Conservation (phyloP, 1,284 basidiomycete genomes). For the Cerioporus squamosus region DNA sequence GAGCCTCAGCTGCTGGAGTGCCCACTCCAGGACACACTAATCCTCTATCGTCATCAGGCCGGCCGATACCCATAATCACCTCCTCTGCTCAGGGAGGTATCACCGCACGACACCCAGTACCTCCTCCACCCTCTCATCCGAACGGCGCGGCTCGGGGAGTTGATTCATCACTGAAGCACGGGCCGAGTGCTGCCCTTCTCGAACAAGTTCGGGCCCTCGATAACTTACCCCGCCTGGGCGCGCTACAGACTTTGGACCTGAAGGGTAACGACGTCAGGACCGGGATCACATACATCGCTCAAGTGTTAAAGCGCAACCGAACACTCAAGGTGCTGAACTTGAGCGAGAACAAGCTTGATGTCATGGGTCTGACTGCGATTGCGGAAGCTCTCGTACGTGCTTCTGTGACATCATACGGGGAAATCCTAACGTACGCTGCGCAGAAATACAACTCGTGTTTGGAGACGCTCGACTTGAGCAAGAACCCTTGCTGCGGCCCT, state of each 20-base stretch:
- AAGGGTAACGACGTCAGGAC: constrained; percentile 90
- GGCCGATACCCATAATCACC: constrained; percentile 71
- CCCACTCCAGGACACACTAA: constrained; percentile 40
- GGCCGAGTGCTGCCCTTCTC: constrained; percentile 73
- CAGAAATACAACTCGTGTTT: constrained; percentile 95
- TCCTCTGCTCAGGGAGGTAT: constrained; percentile 80
- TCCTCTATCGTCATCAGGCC: constrained; percentile 58
- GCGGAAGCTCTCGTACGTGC: constrained; percentile 85
- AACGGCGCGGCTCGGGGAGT: constrained; percentile 14
- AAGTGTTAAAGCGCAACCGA: constrained; percentile 94
- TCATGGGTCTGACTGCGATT: constrained; percentile 77
- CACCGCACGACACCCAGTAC: constrained; percentile 64
- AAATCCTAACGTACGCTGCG: not conserved
- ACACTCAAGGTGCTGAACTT: constrained; percentile 94
- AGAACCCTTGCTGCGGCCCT: constrained; percentile 93
- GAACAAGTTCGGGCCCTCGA: constrained; percentile 86
- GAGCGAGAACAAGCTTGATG: constrained; percentile 92
- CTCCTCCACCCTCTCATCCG: constrained; percentile 21
- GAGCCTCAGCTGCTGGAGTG: constrained; percentile 31
- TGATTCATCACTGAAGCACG: constrained; percentile 42
- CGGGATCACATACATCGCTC: constrained; percentile 90
- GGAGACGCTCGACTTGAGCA: constrained; percentile 92
- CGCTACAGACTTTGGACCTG: constrained; percentile 87
- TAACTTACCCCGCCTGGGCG: constrained; percentile 82
- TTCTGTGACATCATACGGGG: not conserved